These are phyloP conservation scores for Cutaneotrichosporon cavernicola DNA, from an alignment of 1,284 basidiomycete genomes.

Conservation along the genomic window DNA sequence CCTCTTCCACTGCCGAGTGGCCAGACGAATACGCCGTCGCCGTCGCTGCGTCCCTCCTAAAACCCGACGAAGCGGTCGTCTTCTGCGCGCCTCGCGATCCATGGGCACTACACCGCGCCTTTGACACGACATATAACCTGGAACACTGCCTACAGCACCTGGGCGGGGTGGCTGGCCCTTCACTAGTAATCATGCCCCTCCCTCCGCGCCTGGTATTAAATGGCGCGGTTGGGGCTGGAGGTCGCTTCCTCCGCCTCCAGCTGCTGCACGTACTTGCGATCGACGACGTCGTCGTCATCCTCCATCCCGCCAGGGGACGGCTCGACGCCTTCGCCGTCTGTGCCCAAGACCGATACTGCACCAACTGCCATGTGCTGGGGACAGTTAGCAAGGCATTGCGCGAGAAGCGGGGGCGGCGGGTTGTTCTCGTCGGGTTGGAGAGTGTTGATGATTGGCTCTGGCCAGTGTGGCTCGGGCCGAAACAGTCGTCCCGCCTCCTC, in stretches of 20 bases:
- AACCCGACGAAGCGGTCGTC: neutral
- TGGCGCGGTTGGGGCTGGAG: neutral
- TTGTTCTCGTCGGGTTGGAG: neutral
- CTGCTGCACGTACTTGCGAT: neutral
- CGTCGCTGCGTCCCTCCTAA: neutral
- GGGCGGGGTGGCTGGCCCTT: neutral
- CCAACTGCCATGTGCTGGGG: conserved; percentile 6
- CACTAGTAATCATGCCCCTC: conserved; percentile 5
- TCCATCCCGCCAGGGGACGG: neutral
- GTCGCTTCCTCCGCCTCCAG: conserved; percentile 6
- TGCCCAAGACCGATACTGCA: conserved; percentile 2
- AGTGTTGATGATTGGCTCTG: neutral
- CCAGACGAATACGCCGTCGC: conserved; percentile 6
- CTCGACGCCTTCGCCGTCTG: neutral
- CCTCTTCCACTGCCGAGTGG: neutral
- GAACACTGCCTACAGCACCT: conserved; percentile 6
- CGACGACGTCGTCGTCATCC: conserved; percentile 3
- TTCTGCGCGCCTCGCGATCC: neutral
- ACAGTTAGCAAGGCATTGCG: neutral
- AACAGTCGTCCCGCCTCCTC: neutral
- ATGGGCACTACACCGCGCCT: conserved; percentile 3
- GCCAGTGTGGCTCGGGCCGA: conserved; percentile 5
- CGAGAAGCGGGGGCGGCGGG: neutral
- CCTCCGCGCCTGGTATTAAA: neutral
- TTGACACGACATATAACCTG: conserved; percentile 6